Base-by-base conservation (phyloP, 176 grass and related monocot species). In the Cenchrus fungigraminus region DNA sequence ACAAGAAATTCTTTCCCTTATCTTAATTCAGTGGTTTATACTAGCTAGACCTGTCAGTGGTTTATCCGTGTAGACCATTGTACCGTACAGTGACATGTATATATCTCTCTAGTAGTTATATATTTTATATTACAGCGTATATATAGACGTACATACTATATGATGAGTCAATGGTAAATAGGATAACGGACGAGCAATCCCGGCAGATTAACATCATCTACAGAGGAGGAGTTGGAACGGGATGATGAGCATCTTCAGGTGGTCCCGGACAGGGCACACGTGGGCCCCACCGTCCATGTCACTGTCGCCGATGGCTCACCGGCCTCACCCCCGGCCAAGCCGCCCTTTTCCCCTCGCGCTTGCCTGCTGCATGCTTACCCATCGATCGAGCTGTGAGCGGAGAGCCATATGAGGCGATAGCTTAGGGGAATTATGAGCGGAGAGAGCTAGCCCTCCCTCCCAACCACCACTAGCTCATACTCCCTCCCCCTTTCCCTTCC, bases 211-310 rank as follows among this genome's bases (percentile, higher is more conserved):
- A 22, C 20, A 60, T 22, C 58, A 60, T 60, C 20, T 3, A 19
- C 1, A 42, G 34, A 67, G 65, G 32, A 3, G 32, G 28, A 6
- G 22, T n/a, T 56, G 83, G 40, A 74, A 46, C 13, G 73, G 83
- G 37, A 32, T 40, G 37, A 78, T 60, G 74, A 70, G 83, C 74
- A 85, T 85, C 83, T 85, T 58, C 4, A 10, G 74, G 51, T 60
- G 83, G 74, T 75, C 82, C 82, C 60, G 6, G 12, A 71, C 13
- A 22, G 65, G 65, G 20, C 79, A 22, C 79, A 81, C 5, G 37
- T 0, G 62, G 73, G 62, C 0, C 63, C 73, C 63, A 77, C 83
- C 14, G 8, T 66, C 63, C 73, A 78, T n/a, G 83, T 78, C 83
- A 58, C 73, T 69, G 74, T 78, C 83, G 40, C 77, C 40, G 63